Conservation (phyloP, 257 asterid species). For the Nicotiana knightiana region DNA sequence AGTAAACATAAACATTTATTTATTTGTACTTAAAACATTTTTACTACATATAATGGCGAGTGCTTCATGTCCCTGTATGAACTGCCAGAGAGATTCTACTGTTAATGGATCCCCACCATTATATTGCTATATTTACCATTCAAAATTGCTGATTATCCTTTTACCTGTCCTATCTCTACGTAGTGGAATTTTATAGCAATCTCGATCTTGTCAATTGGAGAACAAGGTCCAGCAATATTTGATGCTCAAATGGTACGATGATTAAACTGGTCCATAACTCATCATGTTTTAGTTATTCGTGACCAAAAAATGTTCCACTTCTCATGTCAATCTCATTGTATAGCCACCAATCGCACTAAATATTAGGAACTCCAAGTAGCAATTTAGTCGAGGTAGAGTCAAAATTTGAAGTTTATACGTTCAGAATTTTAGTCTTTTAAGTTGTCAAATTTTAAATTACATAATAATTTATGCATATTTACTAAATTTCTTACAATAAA, state of each 20-base stretch:
- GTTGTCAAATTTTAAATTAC: too few relatives aligned
- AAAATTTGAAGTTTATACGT: too few relatives aligned
- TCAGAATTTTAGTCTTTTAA: too few relatives aligned
- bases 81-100: background rate
- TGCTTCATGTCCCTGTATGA: background rate
- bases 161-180: conserved; percentile 8
- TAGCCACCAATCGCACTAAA: background rate
- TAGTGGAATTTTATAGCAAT: background rate
- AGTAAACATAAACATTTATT: background rate
- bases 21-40: too few relatives aligned
- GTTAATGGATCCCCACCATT: background rate
- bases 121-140: background rate
- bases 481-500: too few relatives aligned
- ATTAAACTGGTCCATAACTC: background rate
- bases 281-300: background rate
- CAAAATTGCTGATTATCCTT: background rate
- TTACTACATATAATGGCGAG: background rate
- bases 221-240: background rate
- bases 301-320: background rate
- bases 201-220: background rate
- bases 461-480: too few relatives aligned
- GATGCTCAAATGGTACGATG: background rate
- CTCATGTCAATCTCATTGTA: background rate
- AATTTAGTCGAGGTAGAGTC: too few relatives aligned
- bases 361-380: background rate